Evolutionary conservation across 2,329 filamentous ascomycete genomes (phyloP), one percentile per base, ranked within the genome.

Genomic region (Alternaria infectoria): DNA sequence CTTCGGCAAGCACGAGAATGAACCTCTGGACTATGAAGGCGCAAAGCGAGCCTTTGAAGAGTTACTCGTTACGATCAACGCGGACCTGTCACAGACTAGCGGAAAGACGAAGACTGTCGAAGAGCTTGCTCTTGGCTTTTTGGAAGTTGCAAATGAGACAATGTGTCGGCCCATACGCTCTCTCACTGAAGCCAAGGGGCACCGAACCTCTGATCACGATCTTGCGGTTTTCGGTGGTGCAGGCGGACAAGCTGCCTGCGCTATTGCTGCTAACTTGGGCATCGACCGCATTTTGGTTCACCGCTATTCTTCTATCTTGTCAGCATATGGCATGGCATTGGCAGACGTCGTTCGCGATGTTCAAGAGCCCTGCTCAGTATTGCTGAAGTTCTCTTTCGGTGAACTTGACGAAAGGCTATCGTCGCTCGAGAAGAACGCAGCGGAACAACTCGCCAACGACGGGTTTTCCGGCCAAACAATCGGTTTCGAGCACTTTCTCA

Each of bases 401-500:
- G 32, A 57, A 43, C 49, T 60, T n/a, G 56, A 64, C 21, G 52
- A 55, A 21, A 40, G 58, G 6, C 91, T 93, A 70, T 89, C 90
- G 8, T 43, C 88, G 59, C 83, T 95, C 43, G 90, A 89, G 77
- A 83, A 86, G 15, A 89, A 87, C 69, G 91, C 90, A 0, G 83
- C 84, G 3, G 79, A 83, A 23, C 85, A 87, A 1, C 82, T 95
- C 4, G 80, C 81, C 19, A 88, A 88, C 2, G 91, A 94, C 77
- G 91, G 91, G 0, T 93, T 94, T 11, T 30, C 59, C 0, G 52
- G 49, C 0, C 56, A 64, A 9, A 52, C 59, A 6, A 66, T 74
- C 28, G 57, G 54, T 3, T 70, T 71, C 43, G 76, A 82, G 43
- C 69, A 72, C 6, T 84, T 81, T 62, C 70, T 84, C 15, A 83